These are phyloP conservation scores for Crithidia expoeki DNA, from an alignment of 208 protist species.

Conservation along the genomic window DNA sequence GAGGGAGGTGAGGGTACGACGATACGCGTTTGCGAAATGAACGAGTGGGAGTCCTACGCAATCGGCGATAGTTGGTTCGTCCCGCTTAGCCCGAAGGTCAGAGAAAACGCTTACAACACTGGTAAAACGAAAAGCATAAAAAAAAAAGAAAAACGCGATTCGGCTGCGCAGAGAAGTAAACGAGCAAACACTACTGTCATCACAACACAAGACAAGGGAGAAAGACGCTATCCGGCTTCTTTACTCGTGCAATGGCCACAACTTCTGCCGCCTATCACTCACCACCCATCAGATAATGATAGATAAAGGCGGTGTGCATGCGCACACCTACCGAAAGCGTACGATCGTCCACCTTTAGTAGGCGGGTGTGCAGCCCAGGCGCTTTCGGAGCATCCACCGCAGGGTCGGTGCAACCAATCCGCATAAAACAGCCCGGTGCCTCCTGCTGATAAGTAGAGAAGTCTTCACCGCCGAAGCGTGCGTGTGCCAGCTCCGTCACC, in stretches of 20 bases:
- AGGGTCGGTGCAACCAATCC: conserved; percentile 27
- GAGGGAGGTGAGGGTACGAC: too few relatives aligned
- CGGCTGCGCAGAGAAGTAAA: too few relatives aligned
- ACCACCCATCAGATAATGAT: conserved; percentile 12
- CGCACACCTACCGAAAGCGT: conserved; percentile 39
- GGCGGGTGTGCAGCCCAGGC: conserved; percentile 34
- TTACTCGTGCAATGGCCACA: neutral
- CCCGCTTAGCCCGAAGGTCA: too few relatives aligned
- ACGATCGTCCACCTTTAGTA: conserved; percentile 47
- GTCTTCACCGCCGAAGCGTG: conserved; percentile 46
- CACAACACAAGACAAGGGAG: neutral
- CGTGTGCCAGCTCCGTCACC: conserved; percentile 10
- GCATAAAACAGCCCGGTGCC: conserved; percentile 42
- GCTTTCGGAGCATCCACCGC: conserved; percentile 27
- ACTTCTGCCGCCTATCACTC: neutral
- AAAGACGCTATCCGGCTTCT: too few relatives aligned
- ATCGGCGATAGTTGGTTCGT: too few relatives aligned
- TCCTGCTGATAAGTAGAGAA: conserved; percentile 47
- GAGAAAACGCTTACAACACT: too few relatives aligned
- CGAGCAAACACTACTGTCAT: too few relatives aligned
- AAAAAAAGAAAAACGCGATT: too few relatives aligned
- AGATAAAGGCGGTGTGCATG: conserved; percentile 48
- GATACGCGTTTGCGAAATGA: too few relatives aligned
- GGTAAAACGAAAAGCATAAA: too few relatives aligned
- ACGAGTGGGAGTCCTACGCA: too few relatives aligned